A percentile compares a stretch with the other conserved stretches of the same genome.
phyloP scores from a whole-genome alignment of 164 flowering plant genomes.

The Vitis rupestris region DNA sequence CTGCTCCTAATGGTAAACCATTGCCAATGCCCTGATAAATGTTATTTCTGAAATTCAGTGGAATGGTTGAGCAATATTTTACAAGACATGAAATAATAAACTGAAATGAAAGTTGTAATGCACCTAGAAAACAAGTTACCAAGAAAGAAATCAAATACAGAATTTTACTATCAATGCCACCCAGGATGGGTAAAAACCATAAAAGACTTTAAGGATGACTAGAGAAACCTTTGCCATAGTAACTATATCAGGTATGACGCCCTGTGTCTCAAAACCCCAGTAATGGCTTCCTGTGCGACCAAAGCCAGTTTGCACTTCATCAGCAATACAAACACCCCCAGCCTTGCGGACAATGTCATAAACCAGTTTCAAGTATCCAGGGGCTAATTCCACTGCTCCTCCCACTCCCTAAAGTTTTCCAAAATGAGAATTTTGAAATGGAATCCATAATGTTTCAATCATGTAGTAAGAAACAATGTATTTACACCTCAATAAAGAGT shows the following conservation, averaged over 20 bases:
- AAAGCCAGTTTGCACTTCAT: constrained; percentile 99
- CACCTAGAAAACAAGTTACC: background rate
- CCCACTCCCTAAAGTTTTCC: constrained; percentile 75
- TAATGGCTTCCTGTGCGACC: constrained; percentile 97
- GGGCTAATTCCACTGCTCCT: constrained; percentile 97
- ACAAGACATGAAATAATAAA: background rate
- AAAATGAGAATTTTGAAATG: constrained; percentile 4
- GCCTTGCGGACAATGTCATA: constrained; percentile 90
- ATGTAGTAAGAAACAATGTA: background rate
- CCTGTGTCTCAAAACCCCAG: constrained; percentile 98
- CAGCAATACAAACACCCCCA: constrained; percentile 98
- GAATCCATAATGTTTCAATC: background rate
- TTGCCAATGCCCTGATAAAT: constrained; percentile 90
- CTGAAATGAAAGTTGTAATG: background rate
- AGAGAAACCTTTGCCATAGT: constrained; percentile 96
- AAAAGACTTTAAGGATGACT: constrained; percentile 1
- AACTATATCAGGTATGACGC: constrained; percentile 90
- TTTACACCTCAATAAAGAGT: background rate
- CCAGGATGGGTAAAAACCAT: background rate
- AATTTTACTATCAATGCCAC: background rate
- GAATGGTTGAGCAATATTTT: constrained; percentile 5
- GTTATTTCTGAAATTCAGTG: constrained; percentile 9
- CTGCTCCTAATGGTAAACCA: constrained; percentile 96
- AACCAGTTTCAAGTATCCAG: constrained; percentile 85
- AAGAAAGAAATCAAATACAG: background rate